Percentiles rank a stretch among this genome's conserved stretches.
Evolutionary conservation across 345 rosid species (phyloP).

Genomic region (Lepidium africanum): DNA sequence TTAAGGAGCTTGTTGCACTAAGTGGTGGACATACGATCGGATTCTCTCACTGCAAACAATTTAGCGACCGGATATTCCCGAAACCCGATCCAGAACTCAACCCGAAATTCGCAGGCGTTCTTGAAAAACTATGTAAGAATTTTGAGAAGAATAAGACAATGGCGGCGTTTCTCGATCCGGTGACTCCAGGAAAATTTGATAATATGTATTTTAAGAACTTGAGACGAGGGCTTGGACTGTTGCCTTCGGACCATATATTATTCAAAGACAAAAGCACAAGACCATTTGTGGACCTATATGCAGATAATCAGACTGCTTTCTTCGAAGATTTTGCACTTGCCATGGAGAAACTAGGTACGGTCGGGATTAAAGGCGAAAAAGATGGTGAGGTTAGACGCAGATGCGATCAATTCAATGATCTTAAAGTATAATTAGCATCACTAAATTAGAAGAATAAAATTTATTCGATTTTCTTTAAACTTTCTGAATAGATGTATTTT

Average conservation of each 20-base stretch:
- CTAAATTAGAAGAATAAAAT: neutral
- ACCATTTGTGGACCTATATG: constrained; percentile 32
- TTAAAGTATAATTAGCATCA: neutral
- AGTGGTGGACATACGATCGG: constrained; percentile 53
- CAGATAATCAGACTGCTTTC: constrained; percentile 31
- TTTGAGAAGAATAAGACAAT: constrained; percentile 12
- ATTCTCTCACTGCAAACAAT: constrained; percentile 45
- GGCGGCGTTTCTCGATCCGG: constrained; percentile 46
- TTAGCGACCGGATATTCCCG: constrained; percentile 27
- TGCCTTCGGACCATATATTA: constrained; percentile 29
- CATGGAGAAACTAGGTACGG: constrained; percentile 38
- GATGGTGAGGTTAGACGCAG: constrained; percentile 47
- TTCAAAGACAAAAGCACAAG: constrained; percentile 33
- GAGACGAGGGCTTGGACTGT: constrained; percentile 35
- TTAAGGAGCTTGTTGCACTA: constrained; percentile 43
- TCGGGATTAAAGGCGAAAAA: constrained; percentile 32
- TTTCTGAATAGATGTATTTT: neutral
- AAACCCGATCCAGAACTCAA: constrained; percentile 32
- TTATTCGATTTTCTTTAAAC: neutral
- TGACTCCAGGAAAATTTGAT: constrained; percentile 49
- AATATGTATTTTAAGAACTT: constrained; percentile 42
- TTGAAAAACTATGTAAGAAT: constrained; percentile 29
- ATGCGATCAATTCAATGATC: constrained; percentile 38
- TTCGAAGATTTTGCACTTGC: constrained; percentile 39
- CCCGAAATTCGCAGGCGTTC: constrained; percentile 26